These are phyloP conservation scores for Plasmodium knowlesi DNA, from an alignment of 169 alveolate genomes.

Conservation along the genomic window DNA sequence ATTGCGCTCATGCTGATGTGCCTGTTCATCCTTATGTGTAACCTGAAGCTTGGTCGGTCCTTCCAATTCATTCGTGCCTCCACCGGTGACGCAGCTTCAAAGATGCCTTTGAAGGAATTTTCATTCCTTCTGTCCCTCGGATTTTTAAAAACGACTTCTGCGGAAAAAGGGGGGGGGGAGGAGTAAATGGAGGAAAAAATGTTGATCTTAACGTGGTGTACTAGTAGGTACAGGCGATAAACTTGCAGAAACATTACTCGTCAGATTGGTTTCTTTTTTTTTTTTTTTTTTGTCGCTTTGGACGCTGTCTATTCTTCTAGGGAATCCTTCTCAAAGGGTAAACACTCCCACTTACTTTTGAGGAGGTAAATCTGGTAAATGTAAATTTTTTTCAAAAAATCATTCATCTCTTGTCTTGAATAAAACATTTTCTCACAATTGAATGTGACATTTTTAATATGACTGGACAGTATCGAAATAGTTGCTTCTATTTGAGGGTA, in stretches of 20 bases:
- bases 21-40: neutral
- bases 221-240: neutral
- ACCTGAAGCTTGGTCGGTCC: conserved; percentile 20
- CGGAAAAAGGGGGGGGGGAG: neutral
- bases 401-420: conserved; percentile 46
- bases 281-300: no score
- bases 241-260: neutral
- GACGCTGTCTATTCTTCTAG: neutral
- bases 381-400: conserved; percentile 44
- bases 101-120: neutral
- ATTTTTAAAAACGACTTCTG: conserved; percentile 61
- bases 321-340: neutral
- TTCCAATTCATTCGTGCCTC: neutral
- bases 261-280: neutral
- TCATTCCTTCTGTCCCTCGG: neutral
- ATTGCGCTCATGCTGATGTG: neutral
- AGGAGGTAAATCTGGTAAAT: conserved; percentile 61
- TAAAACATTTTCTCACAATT: conserved; percentile 69
- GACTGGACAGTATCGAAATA: conserved; percentile 51
- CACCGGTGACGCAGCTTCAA: neutral
- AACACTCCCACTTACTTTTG: conserved; percentile 19
- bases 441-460: conserved; percentile 62
- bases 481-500: conserved; percentile 62
- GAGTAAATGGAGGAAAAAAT: neutral
- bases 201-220: neutral